Evolutionary conservation across 225 moss, liverwort and hornwort genomes (phyloP).

Genomic region (Straminergon stramineum): DNA sequence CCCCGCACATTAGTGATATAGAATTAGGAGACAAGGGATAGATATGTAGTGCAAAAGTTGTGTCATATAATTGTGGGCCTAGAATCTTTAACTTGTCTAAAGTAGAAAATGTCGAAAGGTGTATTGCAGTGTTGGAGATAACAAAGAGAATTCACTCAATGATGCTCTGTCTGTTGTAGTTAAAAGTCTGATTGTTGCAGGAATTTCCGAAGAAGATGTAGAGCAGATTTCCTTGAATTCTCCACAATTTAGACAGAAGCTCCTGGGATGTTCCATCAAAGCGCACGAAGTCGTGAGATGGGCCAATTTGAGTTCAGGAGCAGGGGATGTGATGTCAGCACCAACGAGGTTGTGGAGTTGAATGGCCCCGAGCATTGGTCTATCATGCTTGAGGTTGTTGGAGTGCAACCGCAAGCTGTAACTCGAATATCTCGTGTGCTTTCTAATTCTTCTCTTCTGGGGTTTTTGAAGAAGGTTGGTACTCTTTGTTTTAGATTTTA

Average conservation of each 20-base stretch:
- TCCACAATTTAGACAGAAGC: constrained; percentile 47
- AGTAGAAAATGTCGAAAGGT: neutral
- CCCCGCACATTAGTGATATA: neutral
- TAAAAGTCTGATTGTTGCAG: constrained; percentile 40
- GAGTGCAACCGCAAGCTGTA: constrained; percentile 53
- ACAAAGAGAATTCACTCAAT: neutral
- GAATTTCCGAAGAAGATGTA: constrained; percentile 52
- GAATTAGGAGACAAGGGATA: neutral
- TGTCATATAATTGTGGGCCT: neutral
- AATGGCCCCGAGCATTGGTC: constrained; percentile 26
- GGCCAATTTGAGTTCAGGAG: constrained; percentile 7
- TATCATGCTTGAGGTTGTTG: constrained; percentile 69
- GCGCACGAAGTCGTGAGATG: constrained; percentile 29
- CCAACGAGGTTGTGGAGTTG: constrained; percentile 20
- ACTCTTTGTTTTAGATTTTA: neutral
- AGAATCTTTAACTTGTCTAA: neutral
- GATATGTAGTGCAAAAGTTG: neutral
- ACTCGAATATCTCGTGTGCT: constrained; percentile 50
- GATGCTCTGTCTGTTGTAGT: constrained; percentile 48
- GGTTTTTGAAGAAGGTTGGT: constrained; percentile 69
- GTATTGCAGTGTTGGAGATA: neutral
- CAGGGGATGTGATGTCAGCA: neutral
- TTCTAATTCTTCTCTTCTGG: constrained; percentile 48
- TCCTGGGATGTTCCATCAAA: constrained; percentile 21
- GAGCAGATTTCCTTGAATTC: constrained; percentile 38